Conservation (phyloP, 2,329 filamentous ascomycete genomes). For the Apiospora koreana region DNA sequence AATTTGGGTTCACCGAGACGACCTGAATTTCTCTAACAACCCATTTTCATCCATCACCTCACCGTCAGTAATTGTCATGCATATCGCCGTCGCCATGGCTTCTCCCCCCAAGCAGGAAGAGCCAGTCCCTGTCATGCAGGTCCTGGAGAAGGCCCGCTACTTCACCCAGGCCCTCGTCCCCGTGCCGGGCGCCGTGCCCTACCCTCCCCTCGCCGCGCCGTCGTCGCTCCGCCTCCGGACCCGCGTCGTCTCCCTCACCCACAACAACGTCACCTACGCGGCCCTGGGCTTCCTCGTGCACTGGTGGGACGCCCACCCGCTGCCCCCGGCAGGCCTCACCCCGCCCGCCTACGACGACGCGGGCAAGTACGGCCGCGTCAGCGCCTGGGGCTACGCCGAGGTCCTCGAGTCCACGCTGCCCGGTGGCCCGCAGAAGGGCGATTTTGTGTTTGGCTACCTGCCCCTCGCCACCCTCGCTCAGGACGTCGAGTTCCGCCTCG, state of each 20-base stretch:
- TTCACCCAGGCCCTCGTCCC: constrained; percentile 29
- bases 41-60: not conserved
- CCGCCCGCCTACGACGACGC: constrained; percentile 36
- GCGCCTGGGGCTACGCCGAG: constrained; percentile 49
- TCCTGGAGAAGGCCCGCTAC: constrained; percentile 32
- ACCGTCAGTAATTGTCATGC: not conserved
- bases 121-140: constrained; percentile 28
- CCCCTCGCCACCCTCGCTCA: constrained; percentile 40
- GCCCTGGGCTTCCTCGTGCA: constrained; percentile 27
- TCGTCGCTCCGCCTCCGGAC: constrained; percentile 34
- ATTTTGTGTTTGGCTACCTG: constrained; percentile 44
- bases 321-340: constrained; percentile 31
- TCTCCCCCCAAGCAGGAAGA: not conserved
- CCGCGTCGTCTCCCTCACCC: constrained; percentile 30
- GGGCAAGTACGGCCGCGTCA: constrained; percentile 44
- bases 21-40: not conserved
- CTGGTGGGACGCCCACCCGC: constrained; percentile 47
- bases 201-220: constrained; percentile 22
- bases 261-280: constrained; percentile 38
- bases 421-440: constrained; percentile 24
- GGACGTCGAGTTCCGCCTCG: constrained; percentile 36
- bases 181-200: constrained; percentile 26
- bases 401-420: constrained; percentile 42
- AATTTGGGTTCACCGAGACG: no score
- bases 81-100: not conserved